These are phyloP conservation scores for Xylaria sp. DNA, from an alignment of 2,329 filamentous ascomycete species.

Conservation along the genomic window DNA sequence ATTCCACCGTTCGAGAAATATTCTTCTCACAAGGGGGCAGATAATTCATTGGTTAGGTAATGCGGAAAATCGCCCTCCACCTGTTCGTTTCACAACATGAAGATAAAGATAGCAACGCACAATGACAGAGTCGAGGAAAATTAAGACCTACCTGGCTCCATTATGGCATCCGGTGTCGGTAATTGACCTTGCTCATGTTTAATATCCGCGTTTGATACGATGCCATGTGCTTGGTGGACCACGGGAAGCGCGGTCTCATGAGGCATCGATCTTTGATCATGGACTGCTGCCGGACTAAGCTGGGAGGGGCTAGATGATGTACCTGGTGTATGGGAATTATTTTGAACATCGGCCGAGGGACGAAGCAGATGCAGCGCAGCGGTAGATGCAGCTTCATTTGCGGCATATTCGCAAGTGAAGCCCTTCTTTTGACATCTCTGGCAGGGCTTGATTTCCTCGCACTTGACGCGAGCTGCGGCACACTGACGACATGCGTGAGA, in stretches of 20 bases:
- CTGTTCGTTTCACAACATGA: background rate
- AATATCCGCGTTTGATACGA: slow-evolving; percentile 44
- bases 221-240: slow-evolving; percentile 45
- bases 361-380: slow-evolving; percentile 59
- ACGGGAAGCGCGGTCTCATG: slow-evolving; percentile 35
- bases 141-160: slow-evolving; percentile 45
- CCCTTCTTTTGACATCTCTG: slow-evolving; percentile 61
- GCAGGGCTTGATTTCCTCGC: slow-evolving; percentile 66
- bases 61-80: background rate
- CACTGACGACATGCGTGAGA: slow-evolving; percentile 65
- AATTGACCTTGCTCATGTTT: slow-evolving; percentile 52
- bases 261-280: slow-evolving; percentile 37
- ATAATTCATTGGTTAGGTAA: background rate
- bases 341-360: slow-evolving; percentile 54
- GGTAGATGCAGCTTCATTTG: slow-evolving; percentile 54
- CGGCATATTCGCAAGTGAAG: slow-evolving; percentile 57
- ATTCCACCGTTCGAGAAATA: background rate
- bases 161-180: slow-evolving; percentile 51
- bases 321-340: slow-evolving; percentile 33
- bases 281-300: slow-evolving; percentile 36
- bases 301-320: slow-evolving; percentile 23
- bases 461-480: slow-evolving; percentile 65
- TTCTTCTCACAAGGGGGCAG: background rate
- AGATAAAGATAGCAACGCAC: background rate
- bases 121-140: slow-evolving; percentile 10